Evolutionary conservation across 345 rosid genomes (phyloP).

Genomic region (Populus alba): DNA sequence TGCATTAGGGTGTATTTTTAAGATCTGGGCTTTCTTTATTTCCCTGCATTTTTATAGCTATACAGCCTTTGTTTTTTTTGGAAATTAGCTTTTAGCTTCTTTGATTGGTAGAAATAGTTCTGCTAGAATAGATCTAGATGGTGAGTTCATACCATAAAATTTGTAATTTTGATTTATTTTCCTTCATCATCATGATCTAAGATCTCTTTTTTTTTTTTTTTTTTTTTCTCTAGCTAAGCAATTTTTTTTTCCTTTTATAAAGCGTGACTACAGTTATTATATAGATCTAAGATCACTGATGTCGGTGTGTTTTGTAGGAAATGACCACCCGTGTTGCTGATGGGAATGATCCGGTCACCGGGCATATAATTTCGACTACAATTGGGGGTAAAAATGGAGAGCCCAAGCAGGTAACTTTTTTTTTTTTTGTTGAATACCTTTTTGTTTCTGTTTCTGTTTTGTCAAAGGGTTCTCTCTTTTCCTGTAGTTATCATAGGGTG

Average conservation of each 20-base stretch:
- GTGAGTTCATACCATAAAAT: neutral
- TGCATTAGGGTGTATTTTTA: neutral
- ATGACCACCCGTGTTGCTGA: constrained; percentile 65
- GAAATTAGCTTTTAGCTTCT: neutral
- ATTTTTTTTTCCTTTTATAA: neutral
- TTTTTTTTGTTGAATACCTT: neutral
- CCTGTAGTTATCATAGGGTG: neutral
- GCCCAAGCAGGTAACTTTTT: constrained; percentile 59
- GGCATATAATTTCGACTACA: constrained; percentile 85
- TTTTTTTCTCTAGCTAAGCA: neutral
- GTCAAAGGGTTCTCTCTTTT: neutral
- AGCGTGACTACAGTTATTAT: neutral
- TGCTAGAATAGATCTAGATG: constrained; percentile 1
- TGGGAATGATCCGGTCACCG: constrained; percentile 74
- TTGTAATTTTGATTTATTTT: neutral
- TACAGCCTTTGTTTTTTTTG: neutral
- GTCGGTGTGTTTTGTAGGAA: constrained; percentile 45
- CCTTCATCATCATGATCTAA: constrained; percentile 14
- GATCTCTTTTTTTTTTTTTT: neutral
- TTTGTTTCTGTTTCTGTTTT: neutral
- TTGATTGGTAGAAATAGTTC: neutral
- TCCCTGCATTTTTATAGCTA: neutral
- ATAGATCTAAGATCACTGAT: neutral
- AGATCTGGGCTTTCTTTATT: neutral
- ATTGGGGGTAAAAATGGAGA: constrained; percentile 93